Base-by-base conservation (phyloP, 2,329 filamentous ascomycete genomes). In the Sordariomycetes sp. region DNA sequence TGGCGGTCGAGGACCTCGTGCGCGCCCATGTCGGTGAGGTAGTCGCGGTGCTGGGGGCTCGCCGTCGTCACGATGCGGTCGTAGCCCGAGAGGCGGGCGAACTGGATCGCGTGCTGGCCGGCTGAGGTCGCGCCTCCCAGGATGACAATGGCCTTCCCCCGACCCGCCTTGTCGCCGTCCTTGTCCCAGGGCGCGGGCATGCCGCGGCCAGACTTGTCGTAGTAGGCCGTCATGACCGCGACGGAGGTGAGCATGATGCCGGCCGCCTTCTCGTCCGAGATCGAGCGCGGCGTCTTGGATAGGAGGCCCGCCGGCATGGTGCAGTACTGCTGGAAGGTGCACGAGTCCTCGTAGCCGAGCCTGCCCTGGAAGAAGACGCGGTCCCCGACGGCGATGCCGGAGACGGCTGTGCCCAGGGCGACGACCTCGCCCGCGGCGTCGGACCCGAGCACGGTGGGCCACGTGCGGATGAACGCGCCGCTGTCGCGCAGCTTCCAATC, bases 241-340 rank as follows among this genome's bases (percentile, higher is more conserved):
- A 48, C 22, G 18, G 43, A 20, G 3, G 43, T n/a, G 10, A 48
- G 18, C 3, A n/a, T 4, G 43, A 48, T 48, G 8, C 43, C 43
- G 3, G 43, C 65, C 67, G 59, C 69, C 32, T 72, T 55, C 10
- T 72, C 63, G 32, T 69, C 64, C 28, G 53, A 68, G 51, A 69
- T 65, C 18, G 32, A 64, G 8, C 52, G 55, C 2, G 71, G 71
- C 0, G 69, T 68, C 58, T 68, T 69, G 28, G 61, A 66, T 1
- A 70, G 63, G 1, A 72, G 64, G 8, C 62, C 64, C 0, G 67
- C 68, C 3, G 67, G 66, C 59, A 71, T 69, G 46, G 67, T 68
- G 62, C 66, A 65, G 59, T 72, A 73, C 57, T 72, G 67, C 61
- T 73, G 71, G 62, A 72, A 72, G 1, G 70, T 70, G 1, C 62